Evolutionary conservation across 2,329 filamentous ascomycete genomes (phyloP).

Genomic region (Curvularia sp.): DNA sequence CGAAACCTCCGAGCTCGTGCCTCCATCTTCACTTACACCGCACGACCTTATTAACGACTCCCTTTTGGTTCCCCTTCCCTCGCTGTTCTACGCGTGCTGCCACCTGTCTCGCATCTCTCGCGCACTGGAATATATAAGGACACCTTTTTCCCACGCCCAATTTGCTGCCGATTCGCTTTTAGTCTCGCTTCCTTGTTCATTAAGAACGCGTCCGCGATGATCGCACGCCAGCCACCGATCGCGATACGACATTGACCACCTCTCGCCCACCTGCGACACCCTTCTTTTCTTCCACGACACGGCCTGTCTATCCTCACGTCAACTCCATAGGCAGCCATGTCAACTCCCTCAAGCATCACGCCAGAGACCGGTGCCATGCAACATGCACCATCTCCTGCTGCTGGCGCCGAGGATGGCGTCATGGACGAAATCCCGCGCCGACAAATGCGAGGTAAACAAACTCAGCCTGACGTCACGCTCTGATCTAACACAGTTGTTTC

Average conservation of each 20-base stretch:
- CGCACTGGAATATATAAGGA: conserved; percentile 10
- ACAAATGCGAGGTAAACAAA: conserved; percentile 57
- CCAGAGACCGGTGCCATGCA: conserved; percentile 35
- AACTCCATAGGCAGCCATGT: conserved; percentile 42
- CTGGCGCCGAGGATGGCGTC: conserved; percentile 37
- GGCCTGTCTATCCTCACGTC: conserved; percentile 23
- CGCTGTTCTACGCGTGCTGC: conserved; percentile 22
- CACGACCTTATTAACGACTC: conserved; percentile 23
- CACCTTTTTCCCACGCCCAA: conserved; percentile 9
- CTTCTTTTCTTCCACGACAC: conserved; percentile 26
- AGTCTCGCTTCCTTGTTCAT: conserved; percentile 28
- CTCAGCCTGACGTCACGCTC: conserved; percentile 13
- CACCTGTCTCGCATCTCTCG: conserved; percentile 22
- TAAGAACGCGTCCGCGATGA: conserved; percentile 48
- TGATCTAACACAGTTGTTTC: conserved; percentile 27
- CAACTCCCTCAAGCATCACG: conserved; percentile 38
- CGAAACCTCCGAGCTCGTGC: conserved; percentile 34
- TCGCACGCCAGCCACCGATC: conserved; percentile 47
- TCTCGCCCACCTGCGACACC: conserved; percentile 31
- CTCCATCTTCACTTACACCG: conserved; percentile 21
- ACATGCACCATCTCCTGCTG: conserved; percentile 27
- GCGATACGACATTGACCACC: conserved; percentile 40
- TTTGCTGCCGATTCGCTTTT: conserved; percentile 17
- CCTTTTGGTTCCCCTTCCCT: conserved; percentile 24
- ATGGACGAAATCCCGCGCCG: conserved; percentile 47